phyloP scores from a whole-genome alignment of 352 stramenopile species.

The Pythium chondricola region DNA sequence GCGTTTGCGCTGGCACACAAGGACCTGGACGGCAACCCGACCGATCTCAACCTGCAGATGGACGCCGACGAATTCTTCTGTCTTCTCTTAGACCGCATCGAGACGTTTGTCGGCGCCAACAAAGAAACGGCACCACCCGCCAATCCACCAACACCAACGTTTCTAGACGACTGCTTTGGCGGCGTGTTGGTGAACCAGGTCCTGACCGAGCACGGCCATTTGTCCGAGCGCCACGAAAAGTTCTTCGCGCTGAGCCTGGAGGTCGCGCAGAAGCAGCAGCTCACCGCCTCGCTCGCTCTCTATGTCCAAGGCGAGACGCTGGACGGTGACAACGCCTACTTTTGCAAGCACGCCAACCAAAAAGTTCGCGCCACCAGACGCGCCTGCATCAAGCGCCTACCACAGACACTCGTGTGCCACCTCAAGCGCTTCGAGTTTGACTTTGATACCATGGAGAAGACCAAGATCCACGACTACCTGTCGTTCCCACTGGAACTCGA shows the following conservation, averaged over 20 bases:
- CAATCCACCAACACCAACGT: constrained; percentile 1
- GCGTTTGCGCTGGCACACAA: constrained; percentile 60
- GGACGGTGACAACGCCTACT: constrained; percentile 78
- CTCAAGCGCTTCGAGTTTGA: constrained; percentile 89
- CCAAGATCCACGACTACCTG: constrained; percentile 84
- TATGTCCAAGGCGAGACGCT: constrained; percentile 74
- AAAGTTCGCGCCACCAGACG: constrained; percentile 82
- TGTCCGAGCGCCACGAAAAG: constrained; percentile 78
- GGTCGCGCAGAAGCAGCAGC: constrained; percentile 58
- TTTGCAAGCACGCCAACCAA: constrained; percentile 51
- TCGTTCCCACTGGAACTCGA: constrained; percentile 85
- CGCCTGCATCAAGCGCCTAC: constrained; percentile 74
- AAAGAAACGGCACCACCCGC: neutral
- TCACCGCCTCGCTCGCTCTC: constrained; percentile 51
- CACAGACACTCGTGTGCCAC: constrained; percentile 74
- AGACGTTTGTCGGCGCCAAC: constrained; percentile 34
- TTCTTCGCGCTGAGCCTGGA: constrained; percentile 83
- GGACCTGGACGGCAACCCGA: constrained; percentile 67
- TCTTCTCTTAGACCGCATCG: constrained; percentile 68
- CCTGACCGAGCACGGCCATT: constrained; percentile 61
- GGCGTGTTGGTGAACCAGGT: constrained; percentile 82
- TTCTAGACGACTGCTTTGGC: constrained; percentile 61
- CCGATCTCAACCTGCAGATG: constrained; percentile 72
- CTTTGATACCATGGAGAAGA: constrained; percentile 84
- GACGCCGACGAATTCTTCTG: constrained; percentile 83